These are phyloP conservation scores for Trametes elegans DNA, from an alignment of 768 basidiomycete species.

Conservation along the genomic window DNA sequence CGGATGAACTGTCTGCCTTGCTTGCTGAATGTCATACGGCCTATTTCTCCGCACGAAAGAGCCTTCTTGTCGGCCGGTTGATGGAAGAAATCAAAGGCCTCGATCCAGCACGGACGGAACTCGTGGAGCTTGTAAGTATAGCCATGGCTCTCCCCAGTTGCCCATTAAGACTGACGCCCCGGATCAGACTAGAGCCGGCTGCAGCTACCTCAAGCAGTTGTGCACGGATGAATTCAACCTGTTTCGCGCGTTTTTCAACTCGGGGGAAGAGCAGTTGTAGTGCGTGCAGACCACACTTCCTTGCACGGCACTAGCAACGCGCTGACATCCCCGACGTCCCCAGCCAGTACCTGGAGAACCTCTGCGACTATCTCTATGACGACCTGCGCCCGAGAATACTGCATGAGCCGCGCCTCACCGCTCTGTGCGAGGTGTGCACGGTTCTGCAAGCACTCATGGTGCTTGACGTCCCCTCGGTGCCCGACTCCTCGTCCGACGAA, in stretches of 20 bases:
- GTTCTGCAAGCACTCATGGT: slow-evolving; percentile 97
- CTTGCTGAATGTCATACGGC: slow-evolving; percentile 85
- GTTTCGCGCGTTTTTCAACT: slow-evolving; percentile 82
- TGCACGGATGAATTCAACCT: slow-evolving; percentile 89
- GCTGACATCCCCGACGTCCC: not conserved
- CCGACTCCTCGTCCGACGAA: slow-evolving; percentile 36
- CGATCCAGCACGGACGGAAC: slow-evolving; percentile 73
- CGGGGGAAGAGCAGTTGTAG: slow-evolving; percentile 77
- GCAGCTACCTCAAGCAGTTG: slow-evolving; percentile 87
- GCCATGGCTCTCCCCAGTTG: not conserved
- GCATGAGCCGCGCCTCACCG: slow-evolving; percentile 84
- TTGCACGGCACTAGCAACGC: not conserved
- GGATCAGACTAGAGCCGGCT: slow-evolving; percentile 81
- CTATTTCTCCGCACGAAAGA: slow-evolving; percentile 74
- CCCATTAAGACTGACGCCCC: not conserved
- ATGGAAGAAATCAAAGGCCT: slow-evolving; percentile 80
- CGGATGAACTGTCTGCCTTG: slow-evolving; percentile 80
- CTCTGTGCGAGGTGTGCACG: slow-evolving; percentile 93
- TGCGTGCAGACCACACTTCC: slow-evolving; percentile 35
- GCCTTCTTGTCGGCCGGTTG: slow-evolving; percentile 69
- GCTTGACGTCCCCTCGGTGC: slow-evolving; percentile 60
- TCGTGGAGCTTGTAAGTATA: slow-evolving; percentile 76
- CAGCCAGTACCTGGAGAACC: slow-evolving; percentile 84
- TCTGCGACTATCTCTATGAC: slow-evolving; percentile 95
- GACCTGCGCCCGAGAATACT: slow-evolving; percentile 93